phyloP scores from a whole-genome alignment of 202 grass and related monocot species.

The Dendrocalamus latiflorus region DNA sequence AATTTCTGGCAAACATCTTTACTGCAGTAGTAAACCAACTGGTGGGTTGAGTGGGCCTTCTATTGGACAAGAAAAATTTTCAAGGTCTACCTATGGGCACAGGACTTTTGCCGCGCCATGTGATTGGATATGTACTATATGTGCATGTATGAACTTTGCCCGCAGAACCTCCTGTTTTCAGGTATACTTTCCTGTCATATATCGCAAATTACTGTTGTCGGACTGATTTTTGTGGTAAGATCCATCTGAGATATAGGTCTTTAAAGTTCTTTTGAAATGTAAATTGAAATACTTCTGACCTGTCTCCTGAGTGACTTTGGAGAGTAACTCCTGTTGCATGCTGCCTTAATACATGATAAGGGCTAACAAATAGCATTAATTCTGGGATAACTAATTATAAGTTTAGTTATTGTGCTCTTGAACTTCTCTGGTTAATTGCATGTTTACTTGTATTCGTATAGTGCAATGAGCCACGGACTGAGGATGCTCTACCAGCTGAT shows the following conservation, averaged over 20 bases:
- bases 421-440: slow-evolving; percentile 23
- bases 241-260: not conserved
- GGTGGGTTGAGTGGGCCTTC: slow-evolving; percentile 44
- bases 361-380: not conserved
- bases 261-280: not conserved
- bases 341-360: not conserved
- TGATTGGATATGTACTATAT: slow-evolving; percentile 96
- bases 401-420: slow-evolving; percentile 2
- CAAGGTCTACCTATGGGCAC: slow-evolving; percentile 52
- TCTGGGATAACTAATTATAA: slow-evolving; percentile 11
- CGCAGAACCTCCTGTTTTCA: slow-evolving; percentile 94
- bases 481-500: slow-evolving; percentile 86
- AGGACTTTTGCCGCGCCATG: slow-evolving; percentile 57
- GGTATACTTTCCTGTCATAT: slow-evolving; percentile 36
- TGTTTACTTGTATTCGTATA: slow-evolving; percentile 37
- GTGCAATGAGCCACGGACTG: slow-evolving; percentile 89
- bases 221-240: not conserved
- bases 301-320: not conserved
- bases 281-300: not conserved
- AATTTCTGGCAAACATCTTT: slow-evolving; percentile 28
- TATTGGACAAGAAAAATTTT: slow-evolving; percentile 61
- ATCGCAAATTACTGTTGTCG: not conserved
- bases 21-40: slow-evolving; percentile 90
- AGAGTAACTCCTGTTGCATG: not conserved
- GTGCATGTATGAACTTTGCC: slow-evolving; percentile 97